Percentiles rank a stretch among this genome's conserved stretches.
Evolutionary conservation across 2,329 filamentous ascomycete species (phyloP).

Genomic region (Exophiala spinifera): DNA sequence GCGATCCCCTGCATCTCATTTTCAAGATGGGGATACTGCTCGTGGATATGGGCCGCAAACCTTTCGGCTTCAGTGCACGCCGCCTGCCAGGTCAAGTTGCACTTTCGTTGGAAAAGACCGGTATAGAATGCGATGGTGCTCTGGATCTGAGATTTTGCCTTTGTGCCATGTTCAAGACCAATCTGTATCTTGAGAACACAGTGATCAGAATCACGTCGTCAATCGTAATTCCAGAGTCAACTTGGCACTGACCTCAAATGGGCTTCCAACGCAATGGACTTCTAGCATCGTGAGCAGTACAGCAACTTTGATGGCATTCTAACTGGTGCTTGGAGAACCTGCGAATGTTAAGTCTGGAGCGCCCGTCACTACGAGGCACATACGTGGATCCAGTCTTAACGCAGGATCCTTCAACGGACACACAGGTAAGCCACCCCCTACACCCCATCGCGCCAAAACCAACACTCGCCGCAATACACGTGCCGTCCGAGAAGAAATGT

Average conservation of each 20-base stretch:
- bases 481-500: no score
- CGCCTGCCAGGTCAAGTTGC: constrained; percentile 1
- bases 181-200: neutral
- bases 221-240: neutral
- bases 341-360: neutral
- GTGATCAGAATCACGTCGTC: neutral
- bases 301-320: neutral
- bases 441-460: no score
- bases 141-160: neutral
- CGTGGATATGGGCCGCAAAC: constrained; percentile 4
- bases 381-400: no score
- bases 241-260: constrained; percentile 1
- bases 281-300: neutral
- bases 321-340: neutral
- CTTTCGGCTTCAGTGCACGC: neutral
- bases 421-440: no score
- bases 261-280: constrained; percentile 1
- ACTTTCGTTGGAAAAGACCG: constrained; percentile 1
- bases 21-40: constrained; percentile 2
- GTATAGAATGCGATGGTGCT: constrained; percentile 5
- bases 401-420: no score
- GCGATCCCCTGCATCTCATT: neutral
- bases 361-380: no score
- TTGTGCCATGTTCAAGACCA: constrained; percentile 5
- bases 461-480: no score